These are phyloP conservation scores for Carnegiea gigantea DNA, from an alignment of 179 eudicot genomes.

Conservation along the genomic window DNA sequence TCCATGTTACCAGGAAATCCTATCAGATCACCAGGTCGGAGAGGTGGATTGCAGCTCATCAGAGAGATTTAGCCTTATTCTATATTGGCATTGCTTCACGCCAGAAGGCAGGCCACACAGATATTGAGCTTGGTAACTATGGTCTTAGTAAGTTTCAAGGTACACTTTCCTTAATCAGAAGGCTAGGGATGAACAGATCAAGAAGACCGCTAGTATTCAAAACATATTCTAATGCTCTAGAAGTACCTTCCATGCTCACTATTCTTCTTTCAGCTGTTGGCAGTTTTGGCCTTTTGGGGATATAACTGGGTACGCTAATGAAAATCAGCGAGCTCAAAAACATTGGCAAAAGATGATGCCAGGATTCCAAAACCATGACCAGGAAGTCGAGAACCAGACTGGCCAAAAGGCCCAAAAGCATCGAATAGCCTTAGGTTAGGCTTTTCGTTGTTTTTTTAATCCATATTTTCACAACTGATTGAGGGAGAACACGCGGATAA, in stretches of 20 bases:
- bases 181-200: neutral
- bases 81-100: neutral
- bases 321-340: neutral
- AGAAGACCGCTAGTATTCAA: neutral
- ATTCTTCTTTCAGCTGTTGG: neutral
- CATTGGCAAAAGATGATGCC: neutral
- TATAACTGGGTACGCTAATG: neutral
- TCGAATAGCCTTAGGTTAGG: neutral
- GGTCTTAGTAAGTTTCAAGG: conserved; percentile 2
- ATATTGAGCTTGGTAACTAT: neutral
- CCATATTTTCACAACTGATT: neutral
- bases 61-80: neutral
- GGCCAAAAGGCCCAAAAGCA: neutral
- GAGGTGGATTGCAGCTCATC: neutral
- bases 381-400: neutral
- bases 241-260: neutral
- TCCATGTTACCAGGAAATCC: neutral
- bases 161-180: neutral
- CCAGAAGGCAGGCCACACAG: neutral
- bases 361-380: neutral
- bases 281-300: neutral
- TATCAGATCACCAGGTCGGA: neutral
- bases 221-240: neutral
- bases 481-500: neutral
- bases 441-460: too few relatives aligned